Evolutionary conservation across 164 flowering plant genomes (phyloP).

Genomic region (Cinnamomum micranthum): DNA sequence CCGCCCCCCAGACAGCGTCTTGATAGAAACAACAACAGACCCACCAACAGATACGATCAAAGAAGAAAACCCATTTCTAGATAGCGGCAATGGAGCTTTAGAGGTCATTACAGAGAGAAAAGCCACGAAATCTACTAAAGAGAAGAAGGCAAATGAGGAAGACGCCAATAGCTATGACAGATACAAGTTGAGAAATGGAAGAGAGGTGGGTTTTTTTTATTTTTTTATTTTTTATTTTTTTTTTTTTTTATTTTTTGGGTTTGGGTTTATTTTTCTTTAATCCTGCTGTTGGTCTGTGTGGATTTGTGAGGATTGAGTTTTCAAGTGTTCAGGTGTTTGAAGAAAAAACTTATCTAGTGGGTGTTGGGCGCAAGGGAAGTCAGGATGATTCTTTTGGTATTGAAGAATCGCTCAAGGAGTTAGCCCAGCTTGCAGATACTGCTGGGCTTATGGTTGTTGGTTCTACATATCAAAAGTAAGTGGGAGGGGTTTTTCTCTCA

Average conservation of each 20-base stretch:
- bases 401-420: constrained; percentile 82
- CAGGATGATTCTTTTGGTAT: constrained; percentile 42
- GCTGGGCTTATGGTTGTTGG: constrained; percentile 91
- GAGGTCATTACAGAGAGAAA: not conserved
- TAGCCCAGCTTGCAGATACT: constrained; percentile 86
- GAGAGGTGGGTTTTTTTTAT: not conserved
- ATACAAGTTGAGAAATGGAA: not conserved
- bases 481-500: constrained; percentile 1
- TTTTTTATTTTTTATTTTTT: no score
- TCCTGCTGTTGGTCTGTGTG: not conserved
- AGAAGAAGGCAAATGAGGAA: not conserved
- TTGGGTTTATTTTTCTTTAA: no score
- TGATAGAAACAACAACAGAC: not conserved
- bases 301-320: not conserved
- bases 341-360: constrained; percentile 82
- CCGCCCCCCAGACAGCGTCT: not conserved
- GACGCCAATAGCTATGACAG: not conserved
- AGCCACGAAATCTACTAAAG: not conserved
- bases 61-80: not conserved
- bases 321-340: constrained; percentile 52
- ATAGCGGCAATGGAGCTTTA: not conserved
- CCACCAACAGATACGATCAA: not conserved
- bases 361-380: constrained; percentile 65
- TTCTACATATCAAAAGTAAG: constrained; percentile 86
- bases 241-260: no score